Percentiles rank a stretch among this genome's conserved stretches.
phyloP scores from a whole-genome alignment of 1,139 yeast genomes.

The Candida tunisiensis region DNA sequence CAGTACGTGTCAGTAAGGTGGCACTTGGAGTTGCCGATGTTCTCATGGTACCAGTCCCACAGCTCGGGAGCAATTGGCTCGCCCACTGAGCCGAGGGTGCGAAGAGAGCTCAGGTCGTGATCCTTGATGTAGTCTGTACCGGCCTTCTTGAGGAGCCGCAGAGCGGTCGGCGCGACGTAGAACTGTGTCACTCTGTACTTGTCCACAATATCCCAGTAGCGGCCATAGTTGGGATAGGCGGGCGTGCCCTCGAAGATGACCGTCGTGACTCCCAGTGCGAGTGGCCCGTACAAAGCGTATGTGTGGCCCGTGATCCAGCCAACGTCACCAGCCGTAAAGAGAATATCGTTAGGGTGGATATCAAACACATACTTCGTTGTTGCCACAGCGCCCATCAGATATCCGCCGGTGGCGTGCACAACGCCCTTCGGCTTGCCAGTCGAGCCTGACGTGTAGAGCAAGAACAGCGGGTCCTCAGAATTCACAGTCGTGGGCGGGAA shows the following conservation, averaged over 20 bases:
- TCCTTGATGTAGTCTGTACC: constrained; percentile 83
- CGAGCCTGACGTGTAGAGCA: constrained; percentile 91
- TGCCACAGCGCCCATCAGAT: constrained; percentile 83
- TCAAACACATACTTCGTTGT: constrained; percentile 92
- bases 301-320: constrained; percentile 99
- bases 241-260: constrained; percentile 96
- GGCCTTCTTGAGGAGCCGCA: constrained; percentile 86
- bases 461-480: constrained; percentile 85
- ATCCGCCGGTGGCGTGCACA: constrained; percentile 90
- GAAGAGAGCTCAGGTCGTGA: constrained; percentile 76
- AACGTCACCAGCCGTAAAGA: constrained; percentile 96
- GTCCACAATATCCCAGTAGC: constrained; percentile 94
- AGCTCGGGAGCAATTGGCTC: constrained; percentile 97
- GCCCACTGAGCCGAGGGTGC: constrained; percentile 96
- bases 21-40: constrained; percentile 80
- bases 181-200: constrained; percentile 91
- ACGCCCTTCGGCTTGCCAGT: constrained; percentile 99
- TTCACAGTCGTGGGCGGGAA: constrained; percentile 76
- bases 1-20: constrained; percentile 89
- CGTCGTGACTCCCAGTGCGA: constrained; percentile 75
- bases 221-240: constrained; percentile 89
- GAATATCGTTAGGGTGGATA: constrained; percentile 69
- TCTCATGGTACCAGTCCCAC: constrained; percentile 96
- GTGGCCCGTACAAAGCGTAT: constrained; percentile 89
- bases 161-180: constrained; percentile 97